Conservation (phyloP, 129 eudicot genomes). For the Kitagawia praeruptora region DNA sequence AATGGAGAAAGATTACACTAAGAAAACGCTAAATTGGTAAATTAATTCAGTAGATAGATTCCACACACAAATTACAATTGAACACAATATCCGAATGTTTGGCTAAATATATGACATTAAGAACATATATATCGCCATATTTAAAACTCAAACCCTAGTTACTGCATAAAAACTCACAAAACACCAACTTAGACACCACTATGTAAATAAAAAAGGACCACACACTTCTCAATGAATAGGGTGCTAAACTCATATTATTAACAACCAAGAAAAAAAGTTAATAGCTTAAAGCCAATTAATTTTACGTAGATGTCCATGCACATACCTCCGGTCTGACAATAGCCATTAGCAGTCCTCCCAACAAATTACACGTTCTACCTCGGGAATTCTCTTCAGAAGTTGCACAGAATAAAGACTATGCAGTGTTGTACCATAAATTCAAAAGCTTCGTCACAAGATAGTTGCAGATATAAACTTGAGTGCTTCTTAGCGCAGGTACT, state of each 20-base stretch:
- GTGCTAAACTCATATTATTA: neutral
- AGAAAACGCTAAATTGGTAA: neutral
- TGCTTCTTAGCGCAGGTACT: neutral
- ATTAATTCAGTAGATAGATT: neutral
- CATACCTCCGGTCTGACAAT: constrained; percentile 61
- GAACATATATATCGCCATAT: neutral
- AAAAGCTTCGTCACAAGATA: constrained; percentile 12
- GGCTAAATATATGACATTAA: neutral
- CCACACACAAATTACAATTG: neutral
- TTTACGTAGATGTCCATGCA: neutral
- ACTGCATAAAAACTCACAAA: neutral
- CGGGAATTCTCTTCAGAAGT: constrained; percentile 9
- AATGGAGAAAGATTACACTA: neutral
- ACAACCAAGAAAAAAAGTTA: neutral
- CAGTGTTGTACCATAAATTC: neutral
- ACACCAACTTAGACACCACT: neutral
- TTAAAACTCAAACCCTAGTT: neutral
- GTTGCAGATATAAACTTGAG: neutral
- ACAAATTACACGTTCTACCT: constrained; percentile 19
- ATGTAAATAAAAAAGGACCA: neutral
- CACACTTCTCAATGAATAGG: neutral
- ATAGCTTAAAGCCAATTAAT: neutral
- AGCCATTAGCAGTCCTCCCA: constrained; percentile 44
- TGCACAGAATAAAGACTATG: constrained; percentile 1
- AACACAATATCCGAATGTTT: neutral